These are phyloP conservation scores for Psilocybe cyanescens DNA, from an alignment of 768 basidiomycete species.

Conservation along the genomic window DNA sequence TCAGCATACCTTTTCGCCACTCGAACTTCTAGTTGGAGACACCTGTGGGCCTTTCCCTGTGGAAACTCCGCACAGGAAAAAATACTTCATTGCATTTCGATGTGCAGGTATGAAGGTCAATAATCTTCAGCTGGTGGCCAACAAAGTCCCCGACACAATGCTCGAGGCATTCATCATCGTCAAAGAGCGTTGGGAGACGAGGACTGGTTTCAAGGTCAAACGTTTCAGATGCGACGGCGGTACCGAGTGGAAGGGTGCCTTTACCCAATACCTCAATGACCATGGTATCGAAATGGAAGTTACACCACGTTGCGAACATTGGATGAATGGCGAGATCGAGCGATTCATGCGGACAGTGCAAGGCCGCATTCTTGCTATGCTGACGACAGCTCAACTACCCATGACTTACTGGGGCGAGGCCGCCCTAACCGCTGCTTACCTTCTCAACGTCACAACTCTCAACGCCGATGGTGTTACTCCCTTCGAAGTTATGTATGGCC, in stretches of 20 bases:
- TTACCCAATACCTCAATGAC: too few relatives aligned
- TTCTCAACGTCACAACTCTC: too few relatives aligned
- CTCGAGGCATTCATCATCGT: neutral
- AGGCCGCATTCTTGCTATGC: neutral
- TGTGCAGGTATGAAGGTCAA: too few relatives aligned
- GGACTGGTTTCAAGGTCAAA: slow-evolving; percentile 2
- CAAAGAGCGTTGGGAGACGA: slow-evolving; percentile 12
- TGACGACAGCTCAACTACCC: neutral
- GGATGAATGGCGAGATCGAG: slow-evolving; percentile 20
- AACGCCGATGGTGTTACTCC: slow-evolving; percentile 5
- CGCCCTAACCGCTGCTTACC: slow-evolving; percentile 8
- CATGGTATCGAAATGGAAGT: slow-evolving; percentile 12
- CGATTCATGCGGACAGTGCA: slow-evolving; percentile 8
- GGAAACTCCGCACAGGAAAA: too few relatives aligned
- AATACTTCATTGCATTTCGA: too few relatives aligned
- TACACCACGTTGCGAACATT: slow-evolving; percentile 13
- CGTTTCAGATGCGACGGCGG: too few relatives aligned
- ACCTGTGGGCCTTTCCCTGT: too few relatives aligned
- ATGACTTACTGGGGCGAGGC: slow-evolving; percentile 17
- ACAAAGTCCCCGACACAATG: too few relatives aligned
- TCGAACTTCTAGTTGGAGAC: too few relatives aligned
- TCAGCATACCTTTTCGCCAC: too few relatives aligned
- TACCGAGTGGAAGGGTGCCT: too few relatives aligned
- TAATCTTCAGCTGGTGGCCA: too few relatives aligned
- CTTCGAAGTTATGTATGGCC: neutral